Base-by-base conservation (phyloP, 2,329 filamentous ascomycete genomes). In the Penicillium sp. region DNA sequence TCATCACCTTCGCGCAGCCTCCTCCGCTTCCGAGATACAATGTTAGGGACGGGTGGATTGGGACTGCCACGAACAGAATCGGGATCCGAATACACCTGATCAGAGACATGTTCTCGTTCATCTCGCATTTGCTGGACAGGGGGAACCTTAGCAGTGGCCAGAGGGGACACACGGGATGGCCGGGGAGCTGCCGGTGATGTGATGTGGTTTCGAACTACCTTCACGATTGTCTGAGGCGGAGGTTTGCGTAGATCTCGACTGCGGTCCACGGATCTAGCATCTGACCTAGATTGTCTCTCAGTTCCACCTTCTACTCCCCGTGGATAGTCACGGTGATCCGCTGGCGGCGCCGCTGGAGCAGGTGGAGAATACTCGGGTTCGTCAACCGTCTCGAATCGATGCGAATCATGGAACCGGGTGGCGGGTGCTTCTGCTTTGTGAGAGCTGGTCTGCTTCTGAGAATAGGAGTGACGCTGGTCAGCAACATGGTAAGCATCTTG, bases 101-200 rank as follows among this genome's bases (percentile, higher is more conserved):
- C 66, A 34, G 60, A 54, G 26, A 56, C 62, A 51, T 68, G 68
- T 42, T 73, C 78, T 23, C 74, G 70, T 40, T 67, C 76, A 73
- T 62, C 81, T 76, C 74, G 87, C 68, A 59, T 81, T 77, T 70
- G 88, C 80, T 59, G 84, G 61, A 80, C 66, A 46, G 75, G 70
- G 56, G 79, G 74, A 49, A 76, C 72, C 67, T 82, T 83, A 51
- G 79, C 70, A 41, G 78, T 75, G 53, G 82, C 79, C 57, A 85
- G 71, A 43, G 82, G 81, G 26, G 83, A 83, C 23, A 84, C 84
- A 67, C 89, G 87, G 45, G 86, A 85, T 49, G 90, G 88, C 66
- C 90, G 89, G 26, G 90, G 89, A 47, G 89, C 89, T 67, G 87
- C 76, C 39, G 87, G 88, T 34, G 85, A 86, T 47, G 86, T 83